Base-by-base conservation (phyloP, 2,329 filamentous ascomycete genomes). In the Aspergillus sp. region DNA sequence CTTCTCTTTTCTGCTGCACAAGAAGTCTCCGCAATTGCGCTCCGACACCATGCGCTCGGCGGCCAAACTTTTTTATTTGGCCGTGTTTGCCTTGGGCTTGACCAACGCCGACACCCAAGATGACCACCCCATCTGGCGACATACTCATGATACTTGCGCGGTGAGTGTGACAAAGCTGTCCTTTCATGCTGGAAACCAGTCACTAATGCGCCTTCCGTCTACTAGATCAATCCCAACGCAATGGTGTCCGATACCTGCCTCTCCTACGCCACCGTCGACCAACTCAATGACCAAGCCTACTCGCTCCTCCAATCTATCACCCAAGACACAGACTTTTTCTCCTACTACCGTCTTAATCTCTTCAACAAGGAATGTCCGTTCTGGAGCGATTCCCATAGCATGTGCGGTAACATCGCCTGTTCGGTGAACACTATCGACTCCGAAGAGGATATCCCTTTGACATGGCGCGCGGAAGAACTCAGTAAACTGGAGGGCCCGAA, bases 341-440 rank as follows among this genome's bases (percentile, higher is more conserved):
- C 93, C 49, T 91, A 97, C 74, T 99, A 97, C 76, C 87, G 94
- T 52, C 78, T 99, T 43, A 97, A 96, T 70, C 82, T 99, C 17
- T 99, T 90, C 74, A 88, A 95, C 73, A 96, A 94, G 73, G 85
- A 84, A 74, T 99, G 94, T 67, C 94, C 94, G 0, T 99, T 97
- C 71, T 99, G 94, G 93, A 84, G 86, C 67, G 94, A 99, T 71
- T 87, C 91, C 56, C 88, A 88, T 72, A 90, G 90, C 71, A 89
- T 96, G 81, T 99, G 94, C 73, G 94, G 92, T 59, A 99, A 99
- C 74, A 91, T 95, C 62, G 94, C 92, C 17, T 99, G 94, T 70
- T 89, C 93, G 10, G 94, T 99, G 16, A 91, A 94, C 68, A 97
- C 93, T 1, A 81, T 97, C 55, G 93, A 97, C 50, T 92, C 95